Evolutionary conservation across 1,284 basidiomycete species (phyloP), one percentile per base, ranked within the genome.

Genomic region (Bjerkandera adusta): DNA sequence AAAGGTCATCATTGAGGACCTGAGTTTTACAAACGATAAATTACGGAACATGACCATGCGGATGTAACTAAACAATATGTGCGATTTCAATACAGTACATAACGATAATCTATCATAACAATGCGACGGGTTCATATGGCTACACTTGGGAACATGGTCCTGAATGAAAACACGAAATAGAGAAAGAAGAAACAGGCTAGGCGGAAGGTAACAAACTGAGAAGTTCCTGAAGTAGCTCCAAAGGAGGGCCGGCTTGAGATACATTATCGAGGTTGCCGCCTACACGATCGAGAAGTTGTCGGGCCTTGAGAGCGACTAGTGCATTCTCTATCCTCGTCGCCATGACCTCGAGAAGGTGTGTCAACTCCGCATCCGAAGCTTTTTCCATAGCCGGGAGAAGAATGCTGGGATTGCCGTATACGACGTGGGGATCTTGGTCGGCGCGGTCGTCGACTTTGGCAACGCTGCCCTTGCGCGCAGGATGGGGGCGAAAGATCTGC

Each of bases 301-400:
- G 59, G 52, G 72, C 57, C 16, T 68, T 62, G 55, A 95, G 67
- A 24, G 80, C 73, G 12, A 79, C 73, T 22, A 88, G 68, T n/a
- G 85, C 79, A 61, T 95, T 94, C 62, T 93, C 87, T 42, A 95
- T 83, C 30, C 93, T 76, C 12, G 83, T 70, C 15, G 85, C 75
- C 33, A 95, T 62, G 3, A 82, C 86, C 56, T 93, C 89, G 29
- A 97, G 71, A 8, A 92, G 68, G 39, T 79, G 69, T 60, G 83
- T 76, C 39, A 96, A 68, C 55, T 96, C 90, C 32, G 78, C 71
- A 58, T 95, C 92, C 13, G 79, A 76, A 53, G 87, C 82, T 52
- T 84, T 85, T 36, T 89, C 82, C 60, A 95, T 78, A 8, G 75
- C 68, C 1, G 93, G 92, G 2, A 92, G 70, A 27, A 95, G 71